These are phyloP conservation scores for Gossypium thurberi DNA, from an alignment of 345 rosid species.

Conservation along the genomic window DNA sequence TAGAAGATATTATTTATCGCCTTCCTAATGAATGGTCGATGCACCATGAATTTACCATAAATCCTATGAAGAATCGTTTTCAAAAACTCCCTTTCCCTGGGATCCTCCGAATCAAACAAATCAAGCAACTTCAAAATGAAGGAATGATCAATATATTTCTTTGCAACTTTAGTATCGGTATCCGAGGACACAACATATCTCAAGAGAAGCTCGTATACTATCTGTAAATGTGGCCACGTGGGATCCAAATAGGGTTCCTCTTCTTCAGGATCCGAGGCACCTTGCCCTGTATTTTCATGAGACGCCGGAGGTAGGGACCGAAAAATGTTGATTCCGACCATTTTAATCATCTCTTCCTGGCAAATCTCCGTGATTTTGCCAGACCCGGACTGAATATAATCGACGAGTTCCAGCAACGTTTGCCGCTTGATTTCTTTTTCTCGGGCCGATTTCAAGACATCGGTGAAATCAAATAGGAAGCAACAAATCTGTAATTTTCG, in stretches of 20 bases:
- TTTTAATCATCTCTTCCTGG: conserved; percentile 78
- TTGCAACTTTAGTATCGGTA: conserved; percentile 71
- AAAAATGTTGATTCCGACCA: conserved; percentile 59
- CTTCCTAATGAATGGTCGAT: conserved; percentile 79
- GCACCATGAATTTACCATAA: conserved; percentile 93
- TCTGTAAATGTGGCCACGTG: conserved; percentile 85
- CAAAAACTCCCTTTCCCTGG: conserved; percentile 75
- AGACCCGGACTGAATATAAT: conserved; percentile 71
- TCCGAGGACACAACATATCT: conserved; percentile 76
- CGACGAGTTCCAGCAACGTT: conserved; percentile 67
- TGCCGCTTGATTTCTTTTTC: conserved; percentile 88
- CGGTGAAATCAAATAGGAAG: conserved; percentile 68
- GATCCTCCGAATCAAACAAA: conserved; percentile 81
- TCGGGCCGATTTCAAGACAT: conserved; percentile 42
- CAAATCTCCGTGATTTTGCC: conserved; percentile 59
- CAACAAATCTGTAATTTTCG: conserved; percentile 73
- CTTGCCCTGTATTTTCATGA: conserved; percentile 80
- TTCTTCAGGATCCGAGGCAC: conserved; percentile 64
- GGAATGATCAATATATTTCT: conserved; percentile 68
- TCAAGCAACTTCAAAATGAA: conserved; percentile 71
- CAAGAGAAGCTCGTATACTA: conserved; percentile 65
- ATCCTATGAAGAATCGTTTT: conserved; percentile 84
- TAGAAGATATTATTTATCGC: conserved; percentile 50
- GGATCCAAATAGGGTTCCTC: conserved; percentile 87
- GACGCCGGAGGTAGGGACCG: conserved; percentile 70